Evolutionary conservation across 2,329 filamentous ascomycete species (phyloP), one percentile per base, ranked within the genome.

Genomic region (Penicillium psychrosexuale): DNA sequence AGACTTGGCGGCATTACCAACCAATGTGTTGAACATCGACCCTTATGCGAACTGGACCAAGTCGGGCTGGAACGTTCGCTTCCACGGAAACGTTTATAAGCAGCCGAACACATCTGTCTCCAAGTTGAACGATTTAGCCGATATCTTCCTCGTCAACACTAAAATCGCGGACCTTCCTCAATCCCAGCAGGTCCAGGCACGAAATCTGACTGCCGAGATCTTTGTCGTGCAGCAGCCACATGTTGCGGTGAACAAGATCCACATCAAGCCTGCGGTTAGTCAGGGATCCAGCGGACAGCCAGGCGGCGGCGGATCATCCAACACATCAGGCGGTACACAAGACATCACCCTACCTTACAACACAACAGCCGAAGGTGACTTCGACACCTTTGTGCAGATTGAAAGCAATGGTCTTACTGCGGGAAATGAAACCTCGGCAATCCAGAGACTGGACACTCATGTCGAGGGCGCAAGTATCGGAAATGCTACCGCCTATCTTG

Each of bases 61-160:
- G n/a, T 73, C 84, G 55, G 87, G 87, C 33, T 92, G 89, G 89
- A 90, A 86, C 59, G 80, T 91, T 3, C 81, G 88, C 28, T 83
- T 91, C 59, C 89, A 88, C 61, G 89, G 89, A 62, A 91, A 91
- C 65, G 85, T 91, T n/a, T 92, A 86, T 78, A 91, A 91, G 71
- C 82, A 88, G 58, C 89, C 89, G 1, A 82, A 89, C 56, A 85
- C 88, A 33, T 82, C 80, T 1, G 77, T 84, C 61, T 75, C 77
- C 33, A 88, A 84, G 62, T 75, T 92, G 43, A 81, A 92, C 61
- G 78, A 85, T 36, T 77, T 91, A 3, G 86, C 88, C 54, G 85
- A 91, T 61, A 71, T 84, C 31, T 90, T 91, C 72, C 78, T 92
- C 9, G 80, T 90, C 55, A 86, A 80, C 47, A 84, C 82, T 6